Base-by-base conservation (phyloP, 2,329 filamentous ascomycete genomes). In the Lizonia empirigonia region DNA sequence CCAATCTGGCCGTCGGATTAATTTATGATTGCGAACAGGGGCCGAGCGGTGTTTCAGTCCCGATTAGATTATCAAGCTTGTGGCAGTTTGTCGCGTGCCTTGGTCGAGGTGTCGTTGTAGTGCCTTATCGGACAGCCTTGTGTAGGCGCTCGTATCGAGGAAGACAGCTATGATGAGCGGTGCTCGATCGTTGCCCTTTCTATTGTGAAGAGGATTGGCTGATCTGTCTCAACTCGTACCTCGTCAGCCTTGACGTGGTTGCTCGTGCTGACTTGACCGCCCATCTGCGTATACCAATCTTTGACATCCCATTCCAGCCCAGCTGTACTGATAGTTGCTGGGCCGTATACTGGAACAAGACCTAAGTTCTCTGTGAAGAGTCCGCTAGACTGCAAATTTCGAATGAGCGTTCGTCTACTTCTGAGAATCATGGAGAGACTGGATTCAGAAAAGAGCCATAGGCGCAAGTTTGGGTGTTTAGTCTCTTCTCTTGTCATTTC, bases 231-330 rank as follows among this genome's bases (percentile, higher is more conserved):
- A 15, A 80, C 67, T 9, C 62, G 60, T 8, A 80, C 63, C 19
- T 68, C 49, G 26, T 78, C 73, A 6, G 66, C 62, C 32, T 75
- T 70, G 41, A 78, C 71, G 50, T 80, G 78, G 56, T 80, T 80
- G 54, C 77, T 80, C 6, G 78, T 78, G 58, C 78, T 80, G 50
- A 80, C 73, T 50, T 77, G 73, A 2, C 72, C 71, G 13, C 78
- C 78, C 68, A 80, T 77, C 40, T 75, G 70, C 18, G 78, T 96
- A 59, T 82, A 76, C 91, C 93, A 96, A 53, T 90, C 78, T 52
- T 80, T 70, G 1, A 99, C 89, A 74, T 99, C 91, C 94, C 94
- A 99, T 69, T 96, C 87, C 16, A 97, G 77, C 0, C 94, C 94
- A 12, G 78, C 76, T 0, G 90, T 95, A 7, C 85, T 87, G 62